Evolutionary conservation across 2,329 filamentous ascomycete genomes (phyloP), one percentile per base, ranked within the genome.

Genomic region (Colletotrichum zoysiae): DNA sequence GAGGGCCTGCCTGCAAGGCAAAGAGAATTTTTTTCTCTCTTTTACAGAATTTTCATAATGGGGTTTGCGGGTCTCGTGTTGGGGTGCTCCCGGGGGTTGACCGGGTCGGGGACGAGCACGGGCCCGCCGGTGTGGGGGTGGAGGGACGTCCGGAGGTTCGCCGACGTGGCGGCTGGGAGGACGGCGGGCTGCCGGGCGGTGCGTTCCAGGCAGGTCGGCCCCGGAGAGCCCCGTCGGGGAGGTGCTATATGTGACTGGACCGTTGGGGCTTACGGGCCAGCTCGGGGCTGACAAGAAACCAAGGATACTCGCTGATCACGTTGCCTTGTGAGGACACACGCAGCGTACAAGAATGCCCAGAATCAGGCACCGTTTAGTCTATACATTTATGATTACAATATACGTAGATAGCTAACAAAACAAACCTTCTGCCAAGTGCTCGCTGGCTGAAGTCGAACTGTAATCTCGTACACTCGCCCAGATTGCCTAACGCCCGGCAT

Each of bases 81-180:
- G 16, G 33, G 50, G 51, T 65, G 16, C 26, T 16, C 5, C 26
- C n/a, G 3, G 33, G 26, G 44, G 33, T 11, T 57, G 38, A n/a
- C 26, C 40, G 40, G 53, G 55, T 60, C 20, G 64, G 64, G 20
- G 42, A 66, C 63, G 55, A 60, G 30, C 11, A 35, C 42, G 38
- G 38, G 7, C 33, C 16, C 5, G 42, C 40, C 20, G 40, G 14
- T 16, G 7, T 60, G 42, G 9, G n/a, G 42, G 7, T 9, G 11
- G n/a, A 12, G 40, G 40, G 12, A 16, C 16, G 16, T 3, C 14
- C 16, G 60, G 1, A 23, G 48, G 18, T 42, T 6, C 11, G 50
- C 50, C 26, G 61, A 53, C 1, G 16, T 35, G 11, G 61, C 6
- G 33, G 12, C 5, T 4, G 12, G 18, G 18, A 23, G 8, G 44